These are phyloP conservation scores for Aspergillus pseudotamarii DNA, from an alignment of 2,329 filamentous ascomycete species.

Conservation along the genomic window DNA sequence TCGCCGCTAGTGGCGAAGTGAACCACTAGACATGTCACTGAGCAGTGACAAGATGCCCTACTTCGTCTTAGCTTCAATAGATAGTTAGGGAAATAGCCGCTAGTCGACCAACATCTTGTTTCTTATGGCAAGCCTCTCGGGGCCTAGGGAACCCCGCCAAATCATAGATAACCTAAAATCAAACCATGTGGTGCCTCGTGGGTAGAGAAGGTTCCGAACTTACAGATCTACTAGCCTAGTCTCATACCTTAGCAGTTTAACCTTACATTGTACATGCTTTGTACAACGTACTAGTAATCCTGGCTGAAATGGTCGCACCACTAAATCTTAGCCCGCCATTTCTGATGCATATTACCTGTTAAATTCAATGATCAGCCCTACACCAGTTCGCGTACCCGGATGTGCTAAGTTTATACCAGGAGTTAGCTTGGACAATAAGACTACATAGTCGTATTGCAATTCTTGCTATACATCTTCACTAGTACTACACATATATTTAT, in stretches of 20 bases:
- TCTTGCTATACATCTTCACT: background rate
- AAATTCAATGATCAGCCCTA: background rate
- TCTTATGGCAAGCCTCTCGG: background rate
- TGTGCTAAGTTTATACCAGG: background rate
- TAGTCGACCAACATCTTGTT: slow-evolving; percentile 13
- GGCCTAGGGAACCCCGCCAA: slow-evolving; percentile 8
- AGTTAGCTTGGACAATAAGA: background rate
- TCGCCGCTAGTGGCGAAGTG: slow-evolving; percentile 5
- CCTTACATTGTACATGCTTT: slow-evolving; percentile 11
- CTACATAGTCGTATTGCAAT: background rate
- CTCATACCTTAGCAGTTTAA: slow-evolving; percentile 2
- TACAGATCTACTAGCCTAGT: slow-evolving; percentile 9
- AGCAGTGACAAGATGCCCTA: background rate
- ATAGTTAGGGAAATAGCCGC: slow-evolving; percentile 9
- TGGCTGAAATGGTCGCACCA: slow-evolving; percentile 3
- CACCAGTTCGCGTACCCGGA: background rate
- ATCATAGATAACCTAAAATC: slow-evolving; percentile 14
- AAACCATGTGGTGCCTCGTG: slow-evolving; percentile 1
- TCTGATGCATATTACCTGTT: background rate
- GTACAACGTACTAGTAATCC: slow-evolving; percentile 9
- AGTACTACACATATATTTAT: background rate
- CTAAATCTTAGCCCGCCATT: slow-evolving; percentile 6
- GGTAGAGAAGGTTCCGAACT: slow-evolving; percentile 4
- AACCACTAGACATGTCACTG: slow-evolving; percentile 1
- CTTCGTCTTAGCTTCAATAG: slow-evolving; percentile 6